These are phyloP conservation scores for Bruguiera sexangula DNA, from an alignment of 345 rosid genomes.

Conservation along the genomic window DNA sequence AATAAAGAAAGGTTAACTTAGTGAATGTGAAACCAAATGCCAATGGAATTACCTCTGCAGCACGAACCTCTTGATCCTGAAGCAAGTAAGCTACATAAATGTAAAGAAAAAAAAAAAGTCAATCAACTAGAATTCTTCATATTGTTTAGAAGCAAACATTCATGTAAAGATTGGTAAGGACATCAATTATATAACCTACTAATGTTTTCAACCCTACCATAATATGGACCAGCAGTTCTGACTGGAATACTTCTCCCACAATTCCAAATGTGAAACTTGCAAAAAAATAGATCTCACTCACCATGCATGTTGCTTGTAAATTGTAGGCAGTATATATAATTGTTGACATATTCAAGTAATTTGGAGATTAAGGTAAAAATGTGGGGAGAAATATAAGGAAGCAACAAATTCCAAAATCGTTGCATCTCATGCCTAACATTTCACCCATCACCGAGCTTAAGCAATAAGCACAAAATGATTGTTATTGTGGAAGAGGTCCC, in stretches of 20 bases:
- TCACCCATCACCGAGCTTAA: constrained; percentile 16
- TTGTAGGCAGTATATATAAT: no score
- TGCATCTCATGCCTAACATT: constrained; percentile 11
- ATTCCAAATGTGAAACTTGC: no score
- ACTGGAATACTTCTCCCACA: no score
- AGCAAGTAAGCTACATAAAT: constrained; percentile 61
- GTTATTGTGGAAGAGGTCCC: constrained; percentile 27
- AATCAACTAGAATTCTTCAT: neutral
- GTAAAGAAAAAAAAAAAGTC: constrained; percentile 12
- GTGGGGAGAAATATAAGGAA: constrained; percentile 18
- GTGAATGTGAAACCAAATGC: neutral
- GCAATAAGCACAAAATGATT: constrained; percentile 8
- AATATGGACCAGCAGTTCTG: no score
- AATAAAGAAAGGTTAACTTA: neutral
- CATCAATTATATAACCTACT: no score
- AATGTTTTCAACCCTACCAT: no score
- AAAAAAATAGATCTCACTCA: no score
- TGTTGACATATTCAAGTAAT: no score
- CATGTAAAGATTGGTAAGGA: no score
- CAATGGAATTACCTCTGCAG: constrained; percentile 66
- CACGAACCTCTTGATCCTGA: constrained; percentile 85
- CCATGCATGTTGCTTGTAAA: no score
- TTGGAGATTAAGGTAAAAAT: neutral
- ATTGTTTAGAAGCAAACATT: no score
- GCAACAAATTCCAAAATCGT: constrained; percentile 2